A percentile compares a stretch with the other conserved stretches of the same genome.
phyloP scores from a whole-genome alignment of 202 grass and related monocot genomes.

The Carex sylvatica region DNA sequence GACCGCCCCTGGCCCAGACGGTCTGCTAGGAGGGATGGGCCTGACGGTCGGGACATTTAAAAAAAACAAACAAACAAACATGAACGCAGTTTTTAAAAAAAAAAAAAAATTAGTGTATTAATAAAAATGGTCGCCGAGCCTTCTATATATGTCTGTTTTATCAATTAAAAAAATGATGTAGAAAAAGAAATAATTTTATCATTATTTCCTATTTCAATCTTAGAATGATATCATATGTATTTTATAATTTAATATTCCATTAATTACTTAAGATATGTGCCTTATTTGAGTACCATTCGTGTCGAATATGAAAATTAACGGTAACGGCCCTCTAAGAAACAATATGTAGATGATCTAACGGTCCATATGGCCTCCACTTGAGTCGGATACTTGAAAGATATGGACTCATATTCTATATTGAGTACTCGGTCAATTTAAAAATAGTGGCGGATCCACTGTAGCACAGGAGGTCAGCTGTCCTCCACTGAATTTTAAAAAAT shows the following conservation, averaged over 20 bases:
- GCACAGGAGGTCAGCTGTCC: too few species aligned
- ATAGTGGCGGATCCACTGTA: too few species aligned
- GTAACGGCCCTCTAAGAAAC: background rate
- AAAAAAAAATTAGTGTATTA: too few species aligned
- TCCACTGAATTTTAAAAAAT: too few species aligned
- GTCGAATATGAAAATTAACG: background rate
- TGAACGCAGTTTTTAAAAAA: too few species aligned
- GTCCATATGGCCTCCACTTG: background rate
- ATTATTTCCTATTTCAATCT: background rate
- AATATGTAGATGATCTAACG: background rate
- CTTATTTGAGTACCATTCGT: background rate
- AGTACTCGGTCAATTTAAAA: background rate
- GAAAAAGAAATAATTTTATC: background rate
- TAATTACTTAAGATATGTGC: background rate
- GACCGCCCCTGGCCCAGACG: too few species aligned
- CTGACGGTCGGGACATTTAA: too few species aligned
- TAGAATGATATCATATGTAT: background rate
- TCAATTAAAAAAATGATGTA: background rate
- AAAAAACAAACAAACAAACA: too few species aligned
- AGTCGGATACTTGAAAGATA: background rate
- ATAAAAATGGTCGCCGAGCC: too few species aligned
- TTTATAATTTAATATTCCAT: background rate
- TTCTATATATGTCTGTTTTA: background rate
- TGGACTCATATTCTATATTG: background rate
- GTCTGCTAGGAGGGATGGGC: too few species aligned